A percentile compares a stretch with the other conserved stretches of the same genome.
Conservation (phyloP, 108 stramenopile genomes). For the Cyclotella choctawhatcheeana region DNA sequence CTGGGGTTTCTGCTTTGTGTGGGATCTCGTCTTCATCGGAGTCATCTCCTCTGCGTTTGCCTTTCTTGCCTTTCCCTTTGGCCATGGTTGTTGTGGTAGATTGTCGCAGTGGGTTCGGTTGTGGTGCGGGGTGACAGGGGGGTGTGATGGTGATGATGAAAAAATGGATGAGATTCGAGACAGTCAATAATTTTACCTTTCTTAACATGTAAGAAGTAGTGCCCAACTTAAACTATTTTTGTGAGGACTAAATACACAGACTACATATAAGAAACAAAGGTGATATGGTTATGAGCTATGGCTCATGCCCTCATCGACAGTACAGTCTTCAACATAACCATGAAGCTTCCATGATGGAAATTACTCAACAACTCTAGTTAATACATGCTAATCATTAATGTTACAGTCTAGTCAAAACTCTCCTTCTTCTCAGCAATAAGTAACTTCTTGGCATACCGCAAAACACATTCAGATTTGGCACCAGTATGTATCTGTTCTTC, state of each 20-base stretch:
- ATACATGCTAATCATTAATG: conserved; percentile 1
- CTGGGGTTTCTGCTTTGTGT: neutral
- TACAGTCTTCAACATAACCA: too few species aligned
- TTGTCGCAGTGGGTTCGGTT: neutral
- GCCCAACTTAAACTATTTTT: too few species aligned
- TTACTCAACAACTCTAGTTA: neutral
- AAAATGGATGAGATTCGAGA: too few species aligned
- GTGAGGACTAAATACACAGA: too few species aligned
- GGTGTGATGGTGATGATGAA: neutral
- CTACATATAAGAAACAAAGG: too few species aligned
- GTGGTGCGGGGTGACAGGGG: neutral
- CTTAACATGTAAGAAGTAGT: too few species aligned
- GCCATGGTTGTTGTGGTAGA: conserved; percentile 37
- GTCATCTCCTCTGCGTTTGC: conserved; percentile 49
- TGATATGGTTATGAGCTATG: too few species aligned
- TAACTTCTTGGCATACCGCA: neutral
- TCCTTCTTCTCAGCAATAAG: neutral
- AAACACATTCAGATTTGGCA: conserved; percentile 9
- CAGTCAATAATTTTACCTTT: too few species aligned
- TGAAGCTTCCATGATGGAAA: neutral
- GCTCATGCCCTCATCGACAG: too few species aligned
- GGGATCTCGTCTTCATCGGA: conserved; percentile 46
- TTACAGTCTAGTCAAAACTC: conserved; percentile 7
- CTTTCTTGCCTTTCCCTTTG: conserved; percentile 56
- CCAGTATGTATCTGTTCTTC: conserved; percentile 7